These are phyloP conservation scores for Pseudocercospora vitis DNA, from an alignment of 2,329 filamentous ascomycete genomes.

Conservation along the genomic window DNA sequence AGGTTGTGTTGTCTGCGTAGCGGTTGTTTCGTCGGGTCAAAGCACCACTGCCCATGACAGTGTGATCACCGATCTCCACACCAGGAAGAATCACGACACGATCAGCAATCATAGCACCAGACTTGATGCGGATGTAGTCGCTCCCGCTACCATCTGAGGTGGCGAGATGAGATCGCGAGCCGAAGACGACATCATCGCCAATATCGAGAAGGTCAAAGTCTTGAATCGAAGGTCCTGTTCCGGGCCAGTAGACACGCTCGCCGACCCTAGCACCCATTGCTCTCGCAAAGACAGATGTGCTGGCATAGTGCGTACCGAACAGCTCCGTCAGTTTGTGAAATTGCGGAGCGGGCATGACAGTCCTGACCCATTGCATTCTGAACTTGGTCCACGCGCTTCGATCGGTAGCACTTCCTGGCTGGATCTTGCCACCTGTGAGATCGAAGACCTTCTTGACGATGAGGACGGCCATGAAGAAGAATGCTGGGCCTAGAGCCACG, in stretches of 20 bases:
- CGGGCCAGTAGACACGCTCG: conserved; percentile 58
- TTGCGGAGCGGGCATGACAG: conserved; percentile 46
- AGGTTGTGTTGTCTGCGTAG: conserved; percentile 51
- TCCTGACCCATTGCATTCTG: conserved; percentile 48
- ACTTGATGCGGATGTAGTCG: conserved; percentile 49
- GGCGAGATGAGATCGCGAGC: conserved; percentile 55
- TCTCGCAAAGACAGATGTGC: conserved; percentile 53
- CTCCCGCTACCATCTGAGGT: conserved; percentile 55
- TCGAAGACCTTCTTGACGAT: conserved; percentile 47
- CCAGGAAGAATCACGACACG: conserved; percentile 56
- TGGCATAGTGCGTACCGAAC: conserved; percentile 58
- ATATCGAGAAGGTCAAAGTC: conserved; percentile 58
- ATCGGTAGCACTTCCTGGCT: conserved; percentile 36
- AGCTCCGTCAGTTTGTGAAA: conserved; percentile 53
- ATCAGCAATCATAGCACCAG: conserved; percentile 59
- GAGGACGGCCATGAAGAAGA: conserved; percentile 48
- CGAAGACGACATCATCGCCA: conserved; percentile 61
- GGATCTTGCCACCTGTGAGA: conserved; percentile 33
- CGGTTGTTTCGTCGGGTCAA: conserved; percentile 49
- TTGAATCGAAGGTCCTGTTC: conserved; percentile 54
- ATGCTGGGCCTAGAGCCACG: conserved; percentile 45
- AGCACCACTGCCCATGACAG: conserved; percentile 57
- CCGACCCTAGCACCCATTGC: conserved; percentile 56
- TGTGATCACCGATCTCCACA: conserved; percentile 49
- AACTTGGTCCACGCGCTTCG: conserved; percentile 46